Evolutionary conservation across 164 flowering plant species (phyloP).

Genomic region (Buxus sempervirens): DNA sequence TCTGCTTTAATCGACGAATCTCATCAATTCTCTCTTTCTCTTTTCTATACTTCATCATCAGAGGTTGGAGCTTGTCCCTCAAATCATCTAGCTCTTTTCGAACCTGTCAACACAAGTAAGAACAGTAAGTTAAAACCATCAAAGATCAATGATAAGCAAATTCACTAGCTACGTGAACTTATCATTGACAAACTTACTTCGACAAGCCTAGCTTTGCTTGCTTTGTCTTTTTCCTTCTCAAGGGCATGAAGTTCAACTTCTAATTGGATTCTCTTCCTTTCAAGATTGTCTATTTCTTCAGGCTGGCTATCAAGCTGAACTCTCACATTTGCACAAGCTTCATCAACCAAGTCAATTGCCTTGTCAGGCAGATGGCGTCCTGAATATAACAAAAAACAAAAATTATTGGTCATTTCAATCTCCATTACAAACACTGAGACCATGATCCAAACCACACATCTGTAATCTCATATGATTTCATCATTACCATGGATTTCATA

Average conservation of each 20-base stretch:
- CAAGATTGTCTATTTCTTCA: conserved; percentile 81
- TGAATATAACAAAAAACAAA: conserved; percentile 9
- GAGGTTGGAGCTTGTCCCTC: conserved; percentile 77
- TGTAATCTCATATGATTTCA: not conserved
- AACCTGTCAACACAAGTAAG: conserved; percentile 34
- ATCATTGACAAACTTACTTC: conserved; percentile 45
- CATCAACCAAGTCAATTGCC: conserved; percentile 92
- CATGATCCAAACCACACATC: not conserved
- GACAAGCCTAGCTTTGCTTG: conserved; percentile 75
- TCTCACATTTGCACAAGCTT: conserved; percentile 92
- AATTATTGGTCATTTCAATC: not conserved
- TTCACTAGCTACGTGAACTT: too few relatives aligned
- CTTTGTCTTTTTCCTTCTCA: conserved; percentile 91
- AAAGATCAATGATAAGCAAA: too few relatives aligned
- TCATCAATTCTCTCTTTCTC: conserved; percentile 86
- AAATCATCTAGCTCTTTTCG: conserved; percentile 76
- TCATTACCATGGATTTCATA: too few relatives aligned
- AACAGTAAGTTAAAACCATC: too few relatives aligned
- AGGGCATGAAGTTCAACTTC: conserved; percentile 86
- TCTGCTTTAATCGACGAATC: conserved; percentile 62
- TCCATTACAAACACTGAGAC: not conserved
- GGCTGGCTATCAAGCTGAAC: conserved; percentile 93
- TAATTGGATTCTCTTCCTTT: conserved; percentile 73
- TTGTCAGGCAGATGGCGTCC: conserved; percentile 87
- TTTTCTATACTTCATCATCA: conserved; percentile 70